phyloP scores from a whole-genome alignment of 2,329 filamentous ascomycete genomes.

The Phaeosphaeriaceae sp. region DNA sequence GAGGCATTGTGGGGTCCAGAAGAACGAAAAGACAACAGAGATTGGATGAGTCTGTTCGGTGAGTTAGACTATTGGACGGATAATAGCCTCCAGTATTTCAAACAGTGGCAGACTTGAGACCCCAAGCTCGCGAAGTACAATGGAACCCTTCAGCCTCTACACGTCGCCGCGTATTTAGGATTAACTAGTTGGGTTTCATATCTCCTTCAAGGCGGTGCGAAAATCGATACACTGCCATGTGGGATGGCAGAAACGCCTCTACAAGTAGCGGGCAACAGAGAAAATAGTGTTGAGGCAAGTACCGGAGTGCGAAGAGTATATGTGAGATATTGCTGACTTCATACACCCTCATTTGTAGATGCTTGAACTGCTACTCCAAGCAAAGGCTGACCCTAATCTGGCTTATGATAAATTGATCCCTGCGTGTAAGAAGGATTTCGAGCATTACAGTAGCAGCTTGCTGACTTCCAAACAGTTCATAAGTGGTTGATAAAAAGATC shows the following conservation, averaged over 20 bases:
- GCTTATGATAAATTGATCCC: not conserved
- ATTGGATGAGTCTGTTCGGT: not conserved
- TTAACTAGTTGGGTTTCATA: not conserved
- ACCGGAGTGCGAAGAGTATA: too few relatives aligned
- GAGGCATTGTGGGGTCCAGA: not conserved
- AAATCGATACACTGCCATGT: not conserved
- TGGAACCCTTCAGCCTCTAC: not conserved
- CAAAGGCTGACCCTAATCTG: not conserved
- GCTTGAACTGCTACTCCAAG: conserved; percentile 1
- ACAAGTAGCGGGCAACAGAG: not conserved
- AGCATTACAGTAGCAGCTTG: not conserved
- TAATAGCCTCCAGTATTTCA: not conserved
- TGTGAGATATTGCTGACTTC: too few relatives aligned
- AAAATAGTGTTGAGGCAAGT: not conserved
- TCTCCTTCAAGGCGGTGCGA: not conserved
- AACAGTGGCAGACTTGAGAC: not conserved
- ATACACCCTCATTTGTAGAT: too few relatives aligned
- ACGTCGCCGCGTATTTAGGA: too few relatives aligned
- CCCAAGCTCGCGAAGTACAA: not conserved
- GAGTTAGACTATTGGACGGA: not conserved
- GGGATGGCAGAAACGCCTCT: not conserved
- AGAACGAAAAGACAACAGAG: not conserved
- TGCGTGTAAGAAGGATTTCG: not conserved
- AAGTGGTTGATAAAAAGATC: not conserved
- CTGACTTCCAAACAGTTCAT: not conserved